Conservation (phyloP, 2,329 filamentous ascomycete species). For the Dothideomycetes sp. region DNA sequence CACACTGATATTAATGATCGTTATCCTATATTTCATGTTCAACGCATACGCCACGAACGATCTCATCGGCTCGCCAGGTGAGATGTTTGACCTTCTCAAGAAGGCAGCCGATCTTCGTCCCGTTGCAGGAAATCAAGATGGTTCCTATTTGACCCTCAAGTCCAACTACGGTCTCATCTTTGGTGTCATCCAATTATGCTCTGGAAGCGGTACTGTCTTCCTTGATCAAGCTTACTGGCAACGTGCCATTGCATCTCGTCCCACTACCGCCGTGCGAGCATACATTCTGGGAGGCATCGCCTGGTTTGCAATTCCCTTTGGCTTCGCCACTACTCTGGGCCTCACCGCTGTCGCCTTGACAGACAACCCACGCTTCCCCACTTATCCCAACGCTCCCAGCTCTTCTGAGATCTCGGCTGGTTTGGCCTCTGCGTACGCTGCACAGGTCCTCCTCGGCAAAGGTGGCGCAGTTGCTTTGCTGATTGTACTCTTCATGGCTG, state of each 20-base stretch:
- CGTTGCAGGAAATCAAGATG: conserved; percentile 27
- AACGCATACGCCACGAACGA: conserved; percentile 28
- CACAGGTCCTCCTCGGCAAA: conserved; percentile 15
- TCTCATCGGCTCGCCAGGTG: conserved; percentile 27
- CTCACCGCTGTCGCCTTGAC: conserved; percentile 34
- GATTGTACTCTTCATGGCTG: conserved; percentile 18
- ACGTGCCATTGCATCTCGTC: conserved; percentile 29
- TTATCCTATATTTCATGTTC: conserved; percentile 35
- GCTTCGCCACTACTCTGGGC: conserved; percentile 35
- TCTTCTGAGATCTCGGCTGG: conserved; percentile 15
- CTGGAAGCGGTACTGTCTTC: conserved; percentile 18
- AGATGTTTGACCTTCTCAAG: conserved; percentile 29
- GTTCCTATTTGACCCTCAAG: conserved; percentile 29
- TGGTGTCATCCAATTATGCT: conserved; percentile 30
- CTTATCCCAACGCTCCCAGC: conserved; percentile 20
- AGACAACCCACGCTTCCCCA: conserved; percentile 31
- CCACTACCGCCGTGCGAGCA: conserved; percentile 26
- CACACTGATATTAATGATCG: conserved; percentile 31
- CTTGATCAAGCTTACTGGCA: conserved; percentile 36
- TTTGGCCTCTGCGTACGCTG: conserved; percentile 14
- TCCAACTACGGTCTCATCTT: conserved; percentile 31
- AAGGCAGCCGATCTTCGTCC: conserved; percentile 25
- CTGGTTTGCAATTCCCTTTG: conserved; percentile 39
- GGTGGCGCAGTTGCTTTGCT: conserved; percentile 14
- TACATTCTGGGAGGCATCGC: conserved; percentile 33